phyloP scores from a whole-genome alignment of 2,329 filamentous ascomycete genomes.

The Ophiostoma fasciatum region DNA sequence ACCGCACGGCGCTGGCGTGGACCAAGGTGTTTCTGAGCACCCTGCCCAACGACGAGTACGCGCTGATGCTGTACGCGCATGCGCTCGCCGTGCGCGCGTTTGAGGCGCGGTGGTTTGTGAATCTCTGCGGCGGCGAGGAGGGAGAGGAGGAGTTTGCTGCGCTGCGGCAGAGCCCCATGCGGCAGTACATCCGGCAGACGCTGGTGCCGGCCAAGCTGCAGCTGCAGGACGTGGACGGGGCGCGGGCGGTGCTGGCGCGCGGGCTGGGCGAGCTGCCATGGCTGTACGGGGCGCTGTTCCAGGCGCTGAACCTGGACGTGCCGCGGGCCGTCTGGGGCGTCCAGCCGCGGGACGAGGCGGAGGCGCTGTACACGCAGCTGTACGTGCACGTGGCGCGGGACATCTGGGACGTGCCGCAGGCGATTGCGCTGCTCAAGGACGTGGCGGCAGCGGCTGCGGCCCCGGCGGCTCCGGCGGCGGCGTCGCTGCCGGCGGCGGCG shows the following conservation, averaged over 20 bases:
- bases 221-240: constrained; percentile 48
- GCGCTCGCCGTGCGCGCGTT: constrained; percentile 69
- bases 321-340: constrained; percentile 76
- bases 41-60: constrained; percentile 68
- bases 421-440: constrained; percentile 53
- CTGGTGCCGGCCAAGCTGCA: constrained; percentile 63
- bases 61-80: constrained; percentile 66
- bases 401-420: constrained; percentile 70
- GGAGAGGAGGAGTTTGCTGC: constrained; percentile 11
- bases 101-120: constrained; percentile 61
- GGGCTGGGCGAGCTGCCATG: constrained; percentile 68
- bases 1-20: constrained; percentile 88
- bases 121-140: constrained; percentile 40
- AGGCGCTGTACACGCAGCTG: constrained; percentile 57
- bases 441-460: constrained; percentile 26
- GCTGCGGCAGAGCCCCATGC: constrained; percentile 16
- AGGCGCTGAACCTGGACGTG: constrained; percentile 62
- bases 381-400: constrained; percentile 67
- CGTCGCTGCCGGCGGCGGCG: constrained; percentile 22
- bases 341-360: constrained; percentile 46
- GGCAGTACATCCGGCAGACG: constrained; percentile 59
- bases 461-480: constrained; percentile 16
- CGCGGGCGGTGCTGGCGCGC: constrained; percentile 46
- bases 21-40: constrained; percentile 68
- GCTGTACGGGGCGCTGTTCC: constrained; percentile 69